Conservation (phyloP, 495 filamentous ascomycete genomes). For the Parmelia sp. region DNA sequence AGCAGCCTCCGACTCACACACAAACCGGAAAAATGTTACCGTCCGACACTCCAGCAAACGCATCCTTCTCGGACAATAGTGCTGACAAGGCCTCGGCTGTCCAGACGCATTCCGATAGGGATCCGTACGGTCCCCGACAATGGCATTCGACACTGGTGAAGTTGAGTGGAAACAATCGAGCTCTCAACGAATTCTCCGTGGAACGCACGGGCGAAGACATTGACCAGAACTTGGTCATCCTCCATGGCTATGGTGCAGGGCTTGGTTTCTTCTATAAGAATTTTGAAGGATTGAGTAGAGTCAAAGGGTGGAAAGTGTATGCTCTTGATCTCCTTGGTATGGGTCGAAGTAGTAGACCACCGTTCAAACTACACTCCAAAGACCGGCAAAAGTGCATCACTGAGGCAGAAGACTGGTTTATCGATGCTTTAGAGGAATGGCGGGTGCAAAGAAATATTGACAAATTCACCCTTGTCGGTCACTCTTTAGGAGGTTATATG, state of each 20-base stretch:
- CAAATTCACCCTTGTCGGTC: slow-evolving; percentile 84
- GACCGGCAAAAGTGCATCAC: slow-evolving; percentile 72
- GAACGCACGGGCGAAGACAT: slow-evolving; percentile 72
- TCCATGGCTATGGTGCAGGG: slow-evolving; percentile 94
- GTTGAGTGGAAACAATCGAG: slow-evolving; percentile 76
- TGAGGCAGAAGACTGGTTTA: slow-evolving; percentile 93
- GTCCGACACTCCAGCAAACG: slow-evolving; percentile 30
- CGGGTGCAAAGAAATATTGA: slow-evolving; percentile 80
- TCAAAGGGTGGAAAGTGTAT: slow-evolving; percentile 80
- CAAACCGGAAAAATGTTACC: slow-evolving; percentile 53
- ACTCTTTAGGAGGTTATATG: slow-evolving; percentile 91
- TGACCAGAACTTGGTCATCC: slow-evolving; percentile 86
- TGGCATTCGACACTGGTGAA: slow-evolving; percentile 83
- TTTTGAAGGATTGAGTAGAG: slow-evolving; percentile 75
- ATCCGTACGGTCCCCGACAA: slow-evolving; percentile 78
- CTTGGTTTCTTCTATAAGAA: slow-evolving; percentile 98
- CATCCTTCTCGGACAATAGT: slow-evolving; percentile 34
- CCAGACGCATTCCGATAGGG: slow-evolving; percentile 49
- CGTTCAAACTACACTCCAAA: slow-evolving; percentile 77
- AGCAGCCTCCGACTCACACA: slow-evolving; percentile 63
- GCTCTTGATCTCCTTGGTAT: slow-evolving; percentile 91
- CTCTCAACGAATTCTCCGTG: slow-evolving; percentile 87
- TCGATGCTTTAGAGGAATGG: slow-evolving; percentile 96
- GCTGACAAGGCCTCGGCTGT: slow-evolving; percentile 42
- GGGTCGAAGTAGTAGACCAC: slow-evolving; percentile 79